Conservation (phyloP, 306 rosid genomes). For the Delonix regia region DNA sequence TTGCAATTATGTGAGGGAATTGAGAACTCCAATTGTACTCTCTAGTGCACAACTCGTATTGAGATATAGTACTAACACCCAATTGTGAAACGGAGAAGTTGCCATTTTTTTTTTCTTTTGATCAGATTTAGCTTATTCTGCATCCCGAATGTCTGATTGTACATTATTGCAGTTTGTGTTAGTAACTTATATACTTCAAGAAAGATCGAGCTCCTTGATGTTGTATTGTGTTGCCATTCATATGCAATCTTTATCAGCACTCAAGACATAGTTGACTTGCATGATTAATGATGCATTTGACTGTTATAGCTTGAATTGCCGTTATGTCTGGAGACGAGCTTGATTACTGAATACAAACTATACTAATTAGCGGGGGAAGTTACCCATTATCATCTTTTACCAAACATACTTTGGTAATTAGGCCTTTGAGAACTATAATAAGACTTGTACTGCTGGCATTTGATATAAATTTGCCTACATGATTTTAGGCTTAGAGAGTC, state of each 20-base stretch:
- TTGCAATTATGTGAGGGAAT: neutral
- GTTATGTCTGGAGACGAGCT: neutral
- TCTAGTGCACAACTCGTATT: neutral
- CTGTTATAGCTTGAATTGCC: conserved; percentile 8
- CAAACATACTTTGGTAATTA: neutral
- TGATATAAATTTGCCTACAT: neutral
- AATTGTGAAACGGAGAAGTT: neutral
- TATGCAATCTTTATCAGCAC: neutral
- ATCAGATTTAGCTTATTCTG: neutral
- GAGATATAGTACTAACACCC: neutral
- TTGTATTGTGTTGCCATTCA: neutral
- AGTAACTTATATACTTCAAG: neutral
- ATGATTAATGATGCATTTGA: conserved; percentile 8
- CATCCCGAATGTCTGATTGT: neutral
- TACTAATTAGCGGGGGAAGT: neutral
- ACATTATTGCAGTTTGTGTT: neutral
- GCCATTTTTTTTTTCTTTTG: neutral
- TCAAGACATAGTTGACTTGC: conserved; percentile 5
- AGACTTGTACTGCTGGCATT: neutral
- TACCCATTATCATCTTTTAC: neutral
- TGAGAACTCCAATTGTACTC: conserved; percentile 13
- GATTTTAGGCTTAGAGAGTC: neutral
- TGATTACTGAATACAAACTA: neutral
- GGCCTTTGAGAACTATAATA: neutral
- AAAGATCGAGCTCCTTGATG: neutral